phyloP scores from a whole-genome alignment of 2,329 filamentous ascomycete species.

The Domatiomyces globalis region DNA sequence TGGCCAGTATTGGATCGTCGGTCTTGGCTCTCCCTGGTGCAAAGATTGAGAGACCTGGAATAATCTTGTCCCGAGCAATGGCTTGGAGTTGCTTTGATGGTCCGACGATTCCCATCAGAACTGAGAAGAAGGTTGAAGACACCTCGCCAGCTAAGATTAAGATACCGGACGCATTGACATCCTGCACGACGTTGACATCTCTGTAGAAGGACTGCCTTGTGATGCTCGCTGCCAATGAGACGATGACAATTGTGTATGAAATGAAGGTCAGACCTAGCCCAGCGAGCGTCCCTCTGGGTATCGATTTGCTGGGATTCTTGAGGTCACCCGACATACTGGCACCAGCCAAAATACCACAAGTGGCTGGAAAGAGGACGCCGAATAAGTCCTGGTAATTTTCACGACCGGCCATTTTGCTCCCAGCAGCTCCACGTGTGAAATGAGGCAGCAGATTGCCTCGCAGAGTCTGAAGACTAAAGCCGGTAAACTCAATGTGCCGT shows the following conservation, averaged over 20 bases:
- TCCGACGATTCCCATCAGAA: slow-evolving; percentile 74
- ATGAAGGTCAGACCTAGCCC: slow-evolving; percentile 63
- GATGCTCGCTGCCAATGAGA: slow-evolving; percentile 64
- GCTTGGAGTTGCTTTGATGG: slow-evolving; percentile 75
- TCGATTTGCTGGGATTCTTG: slow-evolving; percentile 67
- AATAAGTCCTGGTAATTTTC: slow-evolving; percentile 70
- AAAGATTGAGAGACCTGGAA: slow-evolving; percentile 63
- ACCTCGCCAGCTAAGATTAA: slow-evolving; percentile 70
- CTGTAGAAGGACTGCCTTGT: slow-evolving; percentile 58
- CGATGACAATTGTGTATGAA: slow-evolving; percentile 59
- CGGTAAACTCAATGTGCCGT: slow-evolving; percentile 61
- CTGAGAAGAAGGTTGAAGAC: slow-evolving; percentile 69
- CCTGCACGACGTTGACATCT: slow-evolving; percentile 66
- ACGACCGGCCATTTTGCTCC: slow-evolving; percentile 46
- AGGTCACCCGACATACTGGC: slow-evolving; percentile 85
- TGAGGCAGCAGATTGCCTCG: slow-evolving; percentile 57
- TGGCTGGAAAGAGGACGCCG: slow-evolving; percentile 69
- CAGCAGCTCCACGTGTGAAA: slow-evolving; percentile 48
- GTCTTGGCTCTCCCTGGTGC: slow-evolving; percentile 55
- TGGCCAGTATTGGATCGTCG: slow-evolving; percentile 64
- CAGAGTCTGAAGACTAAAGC: slow-evolving; percentile 56
- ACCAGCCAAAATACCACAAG: slow-evolving; percentile 49
- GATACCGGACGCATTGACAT: slow-evolving; percentile 61
- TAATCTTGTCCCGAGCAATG: slow-evolving; percentile 60
- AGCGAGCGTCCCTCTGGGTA: slow-evolving; percentile 69